These are phyloP conservation scores for Hypericum perforatum DNA, from an alignment of 345 rosid genomes.

Conservation along the genomic window DNA sequence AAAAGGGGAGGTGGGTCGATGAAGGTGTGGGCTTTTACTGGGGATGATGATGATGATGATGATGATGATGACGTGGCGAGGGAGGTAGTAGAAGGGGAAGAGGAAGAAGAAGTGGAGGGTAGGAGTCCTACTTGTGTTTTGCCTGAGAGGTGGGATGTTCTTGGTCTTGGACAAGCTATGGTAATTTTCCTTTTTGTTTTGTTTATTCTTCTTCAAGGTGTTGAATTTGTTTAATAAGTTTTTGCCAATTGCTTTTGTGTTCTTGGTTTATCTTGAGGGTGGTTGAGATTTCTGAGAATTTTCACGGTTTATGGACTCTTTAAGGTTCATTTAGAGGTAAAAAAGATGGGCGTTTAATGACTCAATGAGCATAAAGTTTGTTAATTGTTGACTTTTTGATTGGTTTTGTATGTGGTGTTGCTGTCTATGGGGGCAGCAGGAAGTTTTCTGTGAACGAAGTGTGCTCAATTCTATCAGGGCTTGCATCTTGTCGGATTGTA, in stretches of 20 bases:
- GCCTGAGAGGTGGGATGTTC: slow-evolving; percentile 84
- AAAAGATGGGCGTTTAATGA: too few relatives aligned
- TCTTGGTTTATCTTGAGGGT: neutral
- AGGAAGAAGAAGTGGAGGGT: slow-evolving; percentile 11
- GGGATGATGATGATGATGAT: slow-evolving; percentile 29
- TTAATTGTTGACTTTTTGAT: too few relatives aligned
- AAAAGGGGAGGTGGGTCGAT: slow-evolving; percentile 18
- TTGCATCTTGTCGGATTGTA: too few relatives aligned
- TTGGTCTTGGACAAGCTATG: slow-evolving; percentile 99
- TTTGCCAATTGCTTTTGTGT: neutral
- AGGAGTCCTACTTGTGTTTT: slow-evolving; percentile 22
- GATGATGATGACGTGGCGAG: slow-evolving; percentile 18
- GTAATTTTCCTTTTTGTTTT: slow-evolving; percentile 18
- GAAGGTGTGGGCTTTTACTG: slow-evolving; percentile 22
- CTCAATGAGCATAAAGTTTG: too few relatives aligned
- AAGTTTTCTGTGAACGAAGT: too few relatives aligned
- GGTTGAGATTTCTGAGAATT: neutral
- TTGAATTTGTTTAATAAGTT: neutral
- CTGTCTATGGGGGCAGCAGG: too few relatives aligned
- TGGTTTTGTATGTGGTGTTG: too few relatives aligned
- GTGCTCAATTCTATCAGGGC: too few relatives aligned
- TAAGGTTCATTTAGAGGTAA: too few relatives aligned
- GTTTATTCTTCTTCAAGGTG: neutral
- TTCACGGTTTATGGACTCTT: too few relatives aligned
- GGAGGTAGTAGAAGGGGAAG: slow-evolving; percentile 26